Base-by-base conservation (phyloP, 1,284 basidiomycete genomes). In the Tilletia caries region DNA sequence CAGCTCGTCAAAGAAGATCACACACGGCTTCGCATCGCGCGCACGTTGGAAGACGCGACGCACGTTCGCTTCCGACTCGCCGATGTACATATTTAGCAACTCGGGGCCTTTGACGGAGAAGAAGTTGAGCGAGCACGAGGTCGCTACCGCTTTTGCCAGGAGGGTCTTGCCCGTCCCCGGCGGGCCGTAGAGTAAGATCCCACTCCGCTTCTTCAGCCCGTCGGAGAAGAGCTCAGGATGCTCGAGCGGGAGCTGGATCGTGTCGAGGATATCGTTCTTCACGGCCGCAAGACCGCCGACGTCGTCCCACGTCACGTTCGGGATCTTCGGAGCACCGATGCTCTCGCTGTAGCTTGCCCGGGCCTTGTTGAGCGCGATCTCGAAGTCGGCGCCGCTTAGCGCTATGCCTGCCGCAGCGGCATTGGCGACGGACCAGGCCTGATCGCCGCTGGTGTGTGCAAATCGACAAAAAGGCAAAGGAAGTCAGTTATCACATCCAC, bases 291-390 rank as follows among this genome's bases (percentile, higher is more conserved):
- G 86, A 6, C 96, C 96, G 50, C 96, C 96, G 18, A 99, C 91
- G 82, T 98, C 96, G 84, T 98, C 93, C 96, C 96, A 99, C 0
- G 92, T 89, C 0, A 99, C 95, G 73, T 89, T 92, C 0, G 96
- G 96, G 66, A 99, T 98, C 79, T 92, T 95, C 0, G 96, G 96
- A 23, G 94, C 93, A 15, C 95, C 95, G 69, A 98, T 96, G 78
- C 88, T 93, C 80, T 95, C 92, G 20, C 92, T 91, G 84, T 96
- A 96, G 0, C 89, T 88, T 15, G 88, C 86, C 68, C 94, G 87
- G 3, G 92, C 91, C 73, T 89, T 88, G n/a, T 87, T 86, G 13
- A 98, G 86, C 0, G 93, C 93, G 3, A 81, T 73, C 2, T 91
- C 88, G 74, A 96, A 89, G 77, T 97, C 93, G 29, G 86, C 86